Evolutionary conservation across 2,329 filamentous ascomycete species (phyloP).

Genomic region (Monosporascus sp.): DNA sequence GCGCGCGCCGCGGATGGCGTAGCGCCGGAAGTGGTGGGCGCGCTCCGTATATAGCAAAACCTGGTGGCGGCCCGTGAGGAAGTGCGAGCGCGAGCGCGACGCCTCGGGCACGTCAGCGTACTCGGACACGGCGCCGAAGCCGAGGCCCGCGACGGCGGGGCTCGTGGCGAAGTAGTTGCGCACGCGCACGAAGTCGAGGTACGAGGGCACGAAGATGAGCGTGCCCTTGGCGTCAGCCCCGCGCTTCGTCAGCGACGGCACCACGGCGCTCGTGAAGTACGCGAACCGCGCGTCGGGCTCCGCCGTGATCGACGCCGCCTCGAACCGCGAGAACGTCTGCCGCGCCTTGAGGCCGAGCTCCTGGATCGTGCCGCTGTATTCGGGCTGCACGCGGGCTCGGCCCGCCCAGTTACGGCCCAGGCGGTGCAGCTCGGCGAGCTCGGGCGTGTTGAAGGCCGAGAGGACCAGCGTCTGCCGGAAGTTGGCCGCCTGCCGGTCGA

Average conservation of each 20-base stretch:
- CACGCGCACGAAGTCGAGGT: conserved; percentile 90
- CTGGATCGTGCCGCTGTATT: conserved; percentile 68
- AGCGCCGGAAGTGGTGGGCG: conserved; percentile 94
- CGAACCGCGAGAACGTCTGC: conserved; percentile 88
- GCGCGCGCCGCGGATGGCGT: conserved; percentile 74
- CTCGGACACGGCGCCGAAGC: conserved; percentile 83
- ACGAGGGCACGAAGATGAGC: conserved; percentile 85
- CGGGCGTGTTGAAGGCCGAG: conserved; percentile 79
- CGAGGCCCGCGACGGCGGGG: conserved; percentile 43
- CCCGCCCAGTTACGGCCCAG: conserved; percentile 77
- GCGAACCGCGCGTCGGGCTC: conserved; percentile 89
- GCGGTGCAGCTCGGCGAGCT: conserved; percentile 75
- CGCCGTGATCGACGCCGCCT: conserved; percentile 59
- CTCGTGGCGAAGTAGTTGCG: conserved; percentile 86
- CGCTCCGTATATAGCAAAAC: conserved; percentile 89
- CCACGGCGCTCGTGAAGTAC: conserved; percentile 78
- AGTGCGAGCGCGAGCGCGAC: conserved; percentile 80
- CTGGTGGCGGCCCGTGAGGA: conserved; percentile 74
- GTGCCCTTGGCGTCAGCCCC: conserved; percentile 54
- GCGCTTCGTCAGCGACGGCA: conserved; percentile 69
- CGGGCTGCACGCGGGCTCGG: conserved; percentile 66
- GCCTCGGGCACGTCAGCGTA: conserved; percentile 77
- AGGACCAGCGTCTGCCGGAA: conserved; percentile 83
- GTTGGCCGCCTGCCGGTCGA: conserved; percentile 76
- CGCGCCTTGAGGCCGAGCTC: conserved; percentile 62